phyloP scores from a whole-genome alignment of 1,284 basidiomycete species.

The Earliella scabrosa region DNA sequence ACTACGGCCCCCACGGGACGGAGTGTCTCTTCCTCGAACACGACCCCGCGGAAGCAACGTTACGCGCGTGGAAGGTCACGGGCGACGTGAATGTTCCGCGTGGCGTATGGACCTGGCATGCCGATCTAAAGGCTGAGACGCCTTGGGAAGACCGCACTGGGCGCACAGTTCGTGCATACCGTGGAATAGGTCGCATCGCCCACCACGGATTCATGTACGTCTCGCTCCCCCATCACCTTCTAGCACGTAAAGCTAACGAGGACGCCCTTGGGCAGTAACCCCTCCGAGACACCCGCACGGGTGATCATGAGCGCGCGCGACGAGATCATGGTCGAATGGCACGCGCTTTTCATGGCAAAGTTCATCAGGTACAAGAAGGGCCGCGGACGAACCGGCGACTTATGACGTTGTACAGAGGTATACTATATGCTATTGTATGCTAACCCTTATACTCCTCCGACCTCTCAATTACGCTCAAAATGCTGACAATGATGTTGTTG shows the following conservation, averaged over 20 bases:
- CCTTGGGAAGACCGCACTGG: neutral
- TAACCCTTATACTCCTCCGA: neutral
- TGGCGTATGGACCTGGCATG: slow-evolving; percentile 29
- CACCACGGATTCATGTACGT: slow-evolving; percentile 26
- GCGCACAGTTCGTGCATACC: slow-evolving; percentile 6
- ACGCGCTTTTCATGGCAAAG: slow-evolving; percentile 3
- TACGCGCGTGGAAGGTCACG: slow-evolving; percentile 34
- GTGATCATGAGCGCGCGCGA: slow-evolving; percentile 9
- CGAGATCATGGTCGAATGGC: slow-evolving; percentile 17
- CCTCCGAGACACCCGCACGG: slow-evolving; percentile 3
- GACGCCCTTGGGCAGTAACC: neutral
- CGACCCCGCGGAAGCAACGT: slow-evolving; percentile 9
- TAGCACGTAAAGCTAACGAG: neutral
- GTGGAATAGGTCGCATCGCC: slow-evolving; percentile 20
- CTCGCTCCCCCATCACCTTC: neutral
- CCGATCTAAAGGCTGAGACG: slow-evolving; percentile 2
- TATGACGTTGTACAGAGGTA: neutral
- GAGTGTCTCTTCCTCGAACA: slow-evolving; percentile 31
- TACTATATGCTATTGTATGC: neutral
- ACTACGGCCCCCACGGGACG: slow-evolving; percentile 31
- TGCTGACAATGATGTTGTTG: too few species aligned
- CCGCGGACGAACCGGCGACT: neutral
- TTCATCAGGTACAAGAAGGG: slow-evolving; percentile 12
- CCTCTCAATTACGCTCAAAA: too few species aligned
- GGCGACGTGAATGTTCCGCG: slow-evolving; percentile 34